These are phyloP conservation scores for Apiospora sp. DNA, from an alignment of 2,329 filamentous ascomycete species.

Conservation along the genomic window DNA sequence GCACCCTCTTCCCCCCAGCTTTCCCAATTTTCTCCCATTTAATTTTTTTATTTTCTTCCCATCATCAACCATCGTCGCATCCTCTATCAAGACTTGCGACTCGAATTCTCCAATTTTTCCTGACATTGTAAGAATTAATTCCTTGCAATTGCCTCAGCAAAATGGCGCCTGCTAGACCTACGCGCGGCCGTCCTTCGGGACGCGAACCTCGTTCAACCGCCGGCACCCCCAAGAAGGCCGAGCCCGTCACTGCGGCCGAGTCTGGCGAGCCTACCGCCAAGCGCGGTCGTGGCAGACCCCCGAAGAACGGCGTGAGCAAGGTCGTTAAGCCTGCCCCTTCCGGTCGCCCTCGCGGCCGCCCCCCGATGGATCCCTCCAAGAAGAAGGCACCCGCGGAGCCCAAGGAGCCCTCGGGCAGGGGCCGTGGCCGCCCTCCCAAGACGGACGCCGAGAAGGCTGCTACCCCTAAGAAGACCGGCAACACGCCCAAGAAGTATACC, in stretches of 20 bases:
- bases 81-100: neutral
- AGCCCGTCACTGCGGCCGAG: conserved; percentile 32
- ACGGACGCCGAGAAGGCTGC: conserved; percentile 27
- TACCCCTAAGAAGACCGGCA: conserved; percentile 33
- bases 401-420: conserved; percentile 49
- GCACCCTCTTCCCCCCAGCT: conserved; percentile 8
- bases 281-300: conserved; percentile 48
- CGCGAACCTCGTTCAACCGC: conserved; percentile 25
- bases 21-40: conserved; percentile 22
- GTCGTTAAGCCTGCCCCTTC: conserved; percentile 25
- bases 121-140: neutral
- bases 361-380: conserved; percentile 15
- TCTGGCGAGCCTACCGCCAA: conserved; percentile 38
- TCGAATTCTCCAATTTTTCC: neutral
- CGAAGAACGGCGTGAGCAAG: conserved; percentile 51
- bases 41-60: neutral
- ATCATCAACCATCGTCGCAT: neutral
- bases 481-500: conserved; percentile 40
- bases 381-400: neutral
- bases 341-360: conserved; percentile 30
- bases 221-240: conserved; percentile 26
- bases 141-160: neutral
- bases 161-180: conserved; percentile 27
- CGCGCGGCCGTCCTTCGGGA: conserved; percentile 27
- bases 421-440: conserved; percentile 56